Percentiles rank a stretch among this genome's conserved stretches.
Evolutionary conservation across 2,329 filamentous ascomycete species (phyloP).

Genomic region (Monilinia aucupariae): DNA sequence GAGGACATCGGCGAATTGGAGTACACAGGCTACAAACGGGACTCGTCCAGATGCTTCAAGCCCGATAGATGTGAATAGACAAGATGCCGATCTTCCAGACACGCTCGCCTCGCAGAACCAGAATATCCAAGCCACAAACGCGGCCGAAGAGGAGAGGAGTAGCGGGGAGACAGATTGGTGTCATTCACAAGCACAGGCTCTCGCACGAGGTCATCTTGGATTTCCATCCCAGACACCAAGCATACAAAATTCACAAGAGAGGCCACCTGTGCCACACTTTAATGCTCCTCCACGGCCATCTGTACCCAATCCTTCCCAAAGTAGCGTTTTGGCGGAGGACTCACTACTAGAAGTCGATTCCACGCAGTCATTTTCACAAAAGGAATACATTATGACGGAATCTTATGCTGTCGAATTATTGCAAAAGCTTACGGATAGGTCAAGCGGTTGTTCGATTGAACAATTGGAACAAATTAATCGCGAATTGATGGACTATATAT

Average conservation of each 20-base stretch:
- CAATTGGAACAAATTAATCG: constrained; percentile 93
- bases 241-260: constrained; percentile 33
- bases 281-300: constrained; percentile 32
- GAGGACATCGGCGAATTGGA: constrained; percentile 50
- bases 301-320: neutral
- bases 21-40: constrained; percentile 70
- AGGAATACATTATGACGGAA: constrained; percentile 40
- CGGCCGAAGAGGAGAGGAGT: constrained; percentile 37
- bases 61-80: constrained; percentile 25
- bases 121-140: constrained; percentile 16
- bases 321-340: constrained; percentile 29
- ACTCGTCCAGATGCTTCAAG: constrained; percentile 34
- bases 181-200: constrained; percentile 52
- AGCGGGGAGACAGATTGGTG: constrained; percentile 49
- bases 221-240: constrained; percentile 33
- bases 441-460: constrained; percentile 57
- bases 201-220: constrained; percentile 39
- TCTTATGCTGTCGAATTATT: constrained; percentile 29
- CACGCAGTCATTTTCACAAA: constrained; percentile 31
- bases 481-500: constrained; percentile 83
- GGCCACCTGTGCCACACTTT: constrained; percentile 38
- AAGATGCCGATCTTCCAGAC: constrained; percentile 44
- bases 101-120: constrained; percentile 38
- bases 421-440: constrained; percentile 26
- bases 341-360: constrained; percentile 31